Evolutionary conservation across 352 stramenopile genomes (phyloP).

Genomic region (Phytophthora macrochlamydospora): DNA sequence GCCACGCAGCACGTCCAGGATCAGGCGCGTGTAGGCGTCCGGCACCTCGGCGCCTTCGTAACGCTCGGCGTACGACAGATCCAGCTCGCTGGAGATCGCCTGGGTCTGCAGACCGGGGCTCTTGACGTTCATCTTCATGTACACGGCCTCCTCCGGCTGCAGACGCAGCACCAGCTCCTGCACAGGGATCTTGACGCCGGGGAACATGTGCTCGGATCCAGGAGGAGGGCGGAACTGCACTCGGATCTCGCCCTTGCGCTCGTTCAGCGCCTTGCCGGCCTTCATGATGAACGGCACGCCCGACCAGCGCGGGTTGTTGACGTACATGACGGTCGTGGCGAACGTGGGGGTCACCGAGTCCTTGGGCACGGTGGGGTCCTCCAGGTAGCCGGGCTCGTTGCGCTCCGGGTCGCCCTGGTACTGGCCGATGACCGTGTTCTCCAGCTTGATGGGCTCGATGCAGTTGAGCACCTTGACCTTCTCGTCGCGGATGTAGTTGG

Average conservation of each 20-base stretch:
- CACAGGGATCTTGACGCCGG: constrained; percentile 80
- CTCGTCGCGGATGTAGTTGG: constrained; percentile 95
- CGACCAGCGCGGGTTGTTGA: constrained; percentile 96
- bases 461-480: constrained; percentile 98
- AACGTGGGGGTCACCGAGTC: constrained; percentile 94
- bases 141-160: constrained; percentile 97
- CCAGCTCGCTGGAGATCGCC: constrained; percentile 95
- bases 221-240: constrained; percentile 97
- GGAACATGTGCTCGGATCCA: constrained; percentile 91
- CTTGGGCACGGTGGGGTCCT: constrained; percentile 95
- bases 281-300: constrained; percentile 99
- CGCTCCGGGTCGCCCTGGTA: constrained; percentile 89
- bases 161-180: constrained; percentile 98
- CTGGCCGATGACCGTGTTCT: constrained; percentile 98
- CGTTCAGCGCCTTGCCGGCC: constrained; percentile 97
- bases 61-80: constrained; percentile 95
- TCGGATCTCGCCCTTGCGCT: constrained; percentile 97
- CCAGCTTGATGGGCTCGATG: constrained; percentile 92
- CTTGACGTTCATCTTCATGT: constrained; percentile 98
- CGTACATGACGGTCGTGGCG: constrained; percentile 87
- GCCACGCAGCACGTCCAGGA: constrained; percentile 97
- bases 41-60: constrained; percentile 91
- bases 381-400: constrained; percentile 92
- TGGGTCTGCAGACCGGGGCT: constrained; percentile 90
- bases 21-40: constrained; percentile 97